A percentile compares a stretch with the other conserved stretches of the same genome.
phyloP scores from a whole-genome alignment of 2,329 filamentous ascomycete genomes.

The Xylariaceae sp. region DNA sequence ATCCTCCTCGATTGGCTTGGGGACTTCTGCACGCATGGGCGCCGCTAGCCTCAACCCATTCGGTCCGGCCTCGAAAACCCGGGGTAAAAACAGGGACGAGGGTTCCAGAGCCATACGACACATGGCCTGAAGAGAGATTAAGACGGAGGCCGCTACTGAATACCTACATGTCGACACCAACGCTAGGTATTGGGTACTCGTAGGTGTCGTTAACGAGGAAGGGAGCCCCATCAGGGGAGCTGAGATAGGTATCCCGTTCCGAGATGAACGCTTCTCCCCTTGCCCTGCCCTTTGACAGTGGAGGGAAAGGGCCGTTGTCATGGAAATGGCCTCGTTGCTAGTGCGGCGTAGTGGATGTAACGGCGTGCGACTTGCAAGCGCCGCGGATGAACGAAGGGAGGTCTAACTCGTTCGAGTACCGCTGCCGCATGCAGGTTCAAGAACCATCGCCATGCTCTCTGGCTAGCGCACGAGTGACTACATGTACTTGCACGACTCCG shows the following conservation, averaged over 20 bases:
- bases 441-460: background rate
- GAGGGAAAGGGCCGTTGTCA: background rate
- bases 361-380: background rate
- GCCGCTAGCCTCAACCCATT: slow-evolving; percentile 21
- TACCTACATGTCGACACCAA: too few species aligned
- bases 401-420: background rate
- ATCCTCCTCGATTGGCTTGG: slow-evolving; percentile 5
- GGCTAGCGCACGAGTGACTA: background rate
- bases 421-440: background rate
- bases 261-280: background rate
- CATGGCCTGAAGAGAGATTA: background rate
- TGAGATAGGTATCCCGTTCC: background rate
- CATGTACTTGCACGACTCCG: too few species aligned
- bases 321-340: background rate
- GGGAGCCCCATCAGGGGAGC: background rate
- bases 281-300: background rate
- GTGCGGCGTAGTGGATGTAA: background rate
- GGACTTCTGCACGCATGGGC: slow-evolving; percentile 7
- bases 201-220: too few species aligned
- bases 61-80: slow-evolving; percentile 24
- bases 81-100: slow-evolving; percentile 23
- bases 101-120: background rate
- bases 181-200: too few species aligned
- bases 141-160: background rate
- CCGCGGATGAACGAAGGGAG: background rate